A percentile compares a stretch with the other conserved stretches of the same genome.
Evolutionary conservation across 2,329 filamentous ascomycete species (phyloP).

Genomic region (Neurospora sp.): DNA sequence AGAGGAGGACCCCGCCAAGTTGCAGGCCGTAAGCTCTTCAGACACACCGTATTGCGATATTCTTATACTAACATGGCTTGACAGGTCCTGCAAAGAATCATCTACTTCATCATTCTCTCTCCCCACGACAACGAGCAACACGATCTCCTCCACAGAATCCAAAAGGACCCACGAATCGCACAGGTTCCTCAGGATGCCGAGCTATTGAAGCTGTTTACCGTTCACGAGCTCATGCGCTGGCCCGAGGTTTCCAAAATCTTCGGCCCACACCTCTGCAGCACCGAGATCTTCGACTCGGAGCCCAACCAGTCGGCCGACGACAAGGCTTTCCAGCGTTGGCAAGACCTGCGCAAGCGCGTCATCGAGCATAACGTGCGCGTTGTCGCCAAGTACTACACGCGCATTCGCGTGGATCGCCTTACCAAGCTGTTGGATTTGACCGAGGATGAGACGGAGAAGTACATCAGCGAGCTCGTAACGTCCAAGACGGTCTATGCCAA

Average conservation of each 20-base stretch:
- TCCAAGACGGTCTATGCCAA: slow-evolving; percentile 97
- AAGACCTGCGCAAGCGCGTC: slow-evolving; percentile 92
- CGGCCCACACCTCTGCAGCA: slow-evolving; percentile 75
- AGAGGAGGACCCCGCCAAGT: slow-evolving; percentile 76
- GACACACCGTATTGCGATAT: neutral
- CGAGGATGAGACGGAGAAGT: slow-evolving; percentile 96
- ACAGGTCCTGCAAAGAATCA: slow-evolving; percentile 86
- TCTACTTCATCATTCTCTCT: slow-evolving; percentile 94
- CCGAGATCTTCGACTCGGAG: slow-evolving; percentile 76
- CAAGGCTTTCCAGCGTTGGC: slow-evolving; percentile 79
- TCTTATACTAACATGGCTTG: slow-evolving; percentile 6
- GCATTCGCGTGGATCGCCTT: slow-evolving; percentile 84
- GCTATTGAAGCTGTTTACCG: slow-evolving; percentile 87
- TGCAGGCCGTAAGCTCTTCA: slow-evolving; percentile 60
- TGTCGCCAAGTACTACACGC: slow-evolving; percentile 96
- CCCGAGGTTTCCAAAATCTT: slow-evolving; percentile 84
- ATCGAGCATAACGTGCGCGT: slow-evolving; percentile 99
- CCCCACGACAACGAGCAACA: slow-evolving; percentile 98
- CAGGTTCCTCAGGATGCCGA: slow-evolving; percentile 72
- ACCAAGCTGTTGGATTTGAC: slow-evolving; percentile 85
- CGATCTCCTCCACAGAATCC: slow-evolving; percentile 88
- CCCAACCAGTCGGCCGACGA: slow-evolving; percentile 58
- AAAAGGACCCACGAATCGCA: slow-evolving; percentile 72
- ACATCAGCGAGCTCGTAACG: slow-evolving; percentile 93
- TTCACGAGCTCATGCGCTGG: slow-evolving; percentile 97